Percentiles rank a stretch among this genome's conserved stretches.
Evolutionary conservation across 768 basidiomycete genomes (phyloP).

Genomic region (Rossbeevera mucosa): DNA sequence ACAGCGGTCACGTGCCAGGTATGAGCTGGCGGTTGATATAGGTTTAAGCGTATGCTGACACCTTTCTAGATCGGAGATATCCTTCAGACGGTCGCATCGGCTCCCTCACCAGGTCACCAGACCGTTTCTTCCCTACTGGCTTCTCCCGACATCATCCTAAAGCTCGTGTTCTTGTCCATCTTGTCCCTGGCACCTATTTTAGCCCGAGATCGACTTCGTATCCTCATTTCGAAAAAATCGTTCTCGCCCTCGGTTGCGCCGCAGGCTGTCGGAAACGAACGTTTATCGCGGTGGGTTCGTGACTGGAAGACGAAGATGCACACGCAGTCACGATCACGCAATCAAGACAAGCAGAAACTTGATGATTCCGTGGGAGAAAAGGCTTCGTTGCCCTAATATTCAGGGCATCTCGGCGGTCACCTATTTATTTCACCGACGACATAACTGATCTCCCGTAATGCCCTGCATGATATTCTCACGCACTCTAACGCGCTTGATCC

Average conservation of each 20-base stretch:
- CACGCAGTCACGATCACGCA: conserved; percentile 47
- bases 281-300: conserved; percentile 52
- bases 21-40: conserved; percentile 23
- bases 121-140: conserved; percentile 82
- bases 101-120: conserved; percentile 64
- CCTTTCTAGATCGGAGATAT: conserved; percentile 73
- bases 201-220: conserved; percentile 60
- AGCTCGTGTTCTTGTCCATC: conserved; percentile 77
- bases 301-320: conserved; percentile 64
- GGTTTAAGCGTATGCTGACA: conserved; percentile 13
- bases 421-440: conserved; percentile 21
- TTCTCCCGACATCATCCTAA: conserved; percentile 77
- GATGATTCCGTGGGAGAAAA: conserved; percentile 57
- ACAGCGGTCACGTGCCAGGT: conserved; percentile 91
- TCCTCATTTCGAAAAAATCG: conserved; percentile 43
- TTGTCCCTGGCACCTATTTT: conserved; percentile 86
- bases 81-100: conserved; percentile 75
- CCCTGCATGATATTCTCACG: conserved; percentile 19
- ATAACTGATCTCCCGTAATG: conserved; percentile 20
- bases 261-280: conserved; percentile 31
- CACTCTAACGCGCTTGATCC: conserved; percentile 13
- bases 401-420: conserved; percentile 7
- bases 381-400: conserved; percentile 21
- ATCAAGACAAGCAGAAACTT: conserved; percentile 45
- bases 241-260: conserved; percentile 18